These are phyloP conservation scores for Ploettnerulaceae sp. DNA, from an alignment of 2,329 filamentous ascomycete genomes.

Conservation along the genomic window DNA sequence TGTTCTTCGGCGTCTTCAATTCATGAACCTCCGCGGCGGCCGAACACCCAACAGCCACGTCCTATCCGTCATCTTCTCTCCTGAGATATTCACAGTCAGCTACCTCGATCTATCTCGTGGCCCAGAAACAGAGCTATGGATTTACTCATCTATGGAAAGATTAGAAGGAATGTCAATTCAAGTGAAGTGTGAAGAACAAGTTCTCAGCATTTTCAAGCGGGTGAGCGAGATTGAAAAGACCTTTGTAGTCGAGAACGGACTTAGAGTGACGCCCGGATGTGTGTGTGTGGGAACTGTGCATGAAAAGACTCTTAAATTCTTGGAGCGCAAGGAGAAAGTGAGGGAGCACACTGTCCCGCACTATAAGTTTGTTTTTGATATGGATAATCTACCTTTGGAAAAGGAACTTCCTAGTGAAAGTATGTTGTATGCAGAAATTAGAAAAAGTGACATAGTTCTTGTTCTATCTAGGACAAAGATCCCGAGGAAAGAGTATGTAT, in stretches of 20 bases:
- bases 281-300: constrained; percentile 43
- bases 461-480: constrained; percentile 53
- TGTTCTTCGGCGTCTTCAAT: constrained; percentile 59
- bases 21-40: constrained; percentile 40
- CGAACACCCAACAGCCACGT: constrained; percentile 42
- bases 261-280: constrained; percentile 31
- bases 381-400: constrained; percentile 40
- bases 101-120: constrained; percentile 57
- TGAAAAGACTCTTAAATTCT: constrained; percentile 33
- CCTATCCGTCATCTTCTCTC: constrained; percentile 28
- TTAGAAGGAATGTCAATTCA: constrained; percentile 1
- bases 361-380: constrained; percentile 55
- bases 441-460: constrained; percentile 48
- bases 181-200: constrained; percentile 33
- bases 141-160: constrained; percentile 49
- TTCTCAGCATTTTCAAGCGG: constrained; percentile 33
- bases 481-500: constrained; percentile 32
- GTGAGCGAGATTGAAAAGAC: constrained; percentile 29
- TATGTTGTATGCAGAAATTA: constrained; percentile 51
- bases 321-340: constrained; percentile 32
- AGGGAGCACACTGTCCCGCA: constrained; percentile 31
- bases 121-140: constrained; percentile 61
- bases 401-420: constrained; percentile 38
- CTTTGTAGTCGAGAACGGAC: constrained; percentile 13
- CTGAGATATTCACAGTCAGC: constrained; percentile 46